Conservation (phyloP, 352 stramenopile genomes). For the Pythium monospermum region DNA sequence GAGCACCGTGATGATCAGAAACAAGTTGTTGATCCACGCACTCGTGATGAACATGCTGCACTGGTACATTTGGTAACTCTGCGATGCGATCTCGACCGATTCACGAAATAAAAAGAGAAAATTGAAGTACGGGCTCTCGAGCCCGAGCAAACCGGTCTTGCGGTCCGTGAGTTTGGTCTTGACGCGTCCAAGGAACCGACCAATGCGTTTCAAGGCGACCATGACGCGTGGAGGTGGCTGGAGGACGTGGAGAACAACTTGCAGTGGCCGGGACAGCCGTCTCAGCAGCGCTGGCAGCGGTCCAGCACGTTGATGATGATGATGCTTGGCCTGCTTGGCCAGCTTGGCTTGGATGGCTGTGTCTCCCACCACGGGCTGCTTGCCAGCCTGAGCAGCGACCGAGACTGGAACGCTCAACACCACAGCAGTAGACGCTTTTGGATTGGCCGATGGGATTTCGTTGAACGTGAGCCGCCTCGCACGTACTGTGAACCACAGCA, state of each 20-base stretch:
- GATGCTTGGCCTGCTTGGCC: background rate
- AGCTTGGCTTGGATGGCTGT: no score
- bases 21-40: constrained; percentile 22
- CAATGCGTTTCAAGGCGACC: background rate
- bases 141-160: constrained; percentile 14
- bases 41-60: constrained; percentile 16
- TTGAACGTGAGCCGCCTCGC: constrained; percentile 24
- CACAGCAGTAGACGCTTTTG: constrained; percentile 1
- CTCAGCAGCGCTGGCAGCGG: background rate
- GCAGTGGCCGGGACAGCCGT: background rate
- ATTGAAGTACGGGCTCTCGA: constrained; percentile 24
- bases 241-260: background rate
- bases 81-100: constrained; percentile 15
- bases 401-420: background rate
- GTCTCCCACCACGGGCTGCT: no score
- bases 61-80: constrained; percentile 25
- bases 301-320: background rate
- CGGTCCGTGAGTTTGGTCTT: constrained; percentile 17
- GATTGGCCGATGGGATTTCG: constrained; percentile 5
- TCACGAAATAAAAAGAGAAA: constrained; percentile 18
- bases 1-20: constrained; percentile 15
- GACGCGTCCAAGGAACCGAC: constrained; percentile 6
- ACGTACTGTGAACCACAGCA: constrained; percentile 25
- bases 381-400: no score
- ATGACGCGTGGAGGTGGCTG: background rate